phyloP scores from a whole-genome alignment of 441 rosid genomes.

The Gossypium gossypioides region DNA sequence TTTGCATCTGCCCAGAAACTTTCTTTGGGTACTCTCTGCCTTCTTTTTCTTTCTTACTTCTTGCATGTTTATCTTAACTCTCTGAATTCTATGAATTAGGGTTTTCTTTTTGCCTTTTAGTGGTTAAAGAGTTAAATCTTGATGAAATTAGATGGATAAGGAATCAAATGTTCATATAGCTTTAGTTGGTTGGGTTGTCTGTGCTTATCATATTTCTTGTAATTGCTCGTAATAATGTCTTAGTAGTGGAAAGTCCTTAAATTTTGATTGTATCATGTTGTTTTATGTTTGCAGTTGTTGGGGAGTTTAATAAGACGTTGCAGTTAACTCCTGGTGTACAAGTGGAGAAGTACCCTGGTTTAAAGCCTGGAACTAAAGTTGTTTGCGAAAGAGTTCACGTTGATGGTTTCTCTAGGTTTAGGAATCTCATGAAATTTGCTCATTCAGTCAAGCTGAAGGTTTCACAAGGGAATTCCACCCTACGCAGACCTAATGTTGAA shows the following conservation, averaged over 20 bases:
- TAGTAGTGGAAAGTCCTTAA: background rate
- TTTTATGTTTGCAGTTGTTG: slow-evolving; percentile 42
- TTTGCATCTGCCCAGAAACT: slow-evolving; percentile 25
- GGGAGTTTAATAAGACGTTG: slow-evolving; percentile 30
- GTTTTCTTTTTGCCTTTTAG: slow-evolving; percentile 8
- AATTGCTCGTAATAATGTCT: background rate
- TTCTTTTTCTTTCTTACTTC: background rate
- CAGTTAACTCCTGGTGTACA: slow-evolving; percentile 36
- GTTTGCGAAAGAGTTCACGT: slow-evolving; percentile 65
- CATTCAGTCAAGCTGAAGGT: slow-evolving; percentile 57
- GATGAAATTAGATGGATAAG: background rate
- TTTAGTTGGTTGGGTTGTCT: background rate
- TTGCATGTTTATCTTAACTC: background rate
- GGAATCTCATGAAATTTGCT: slow-evolving; percentile 49
- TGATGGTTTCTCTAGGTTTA: slow-evolving; percentile 50
- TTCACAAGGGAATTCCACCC: slow-evolving; percentile 27
- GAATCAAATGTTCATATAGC: background rate
- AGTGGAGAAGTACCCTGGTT: slow-evolving; percentile 61
- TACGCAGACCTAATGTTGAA: slow-evolving; percentile 35
- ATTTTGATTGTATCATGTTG: background rate
- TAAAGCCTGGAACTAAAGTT: slow-evolving; percentile 39
- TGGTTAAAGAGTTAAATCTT: background rate
- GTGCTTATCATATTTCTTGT: background rate
- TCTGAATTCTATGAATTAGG: slow-evolving; percentile 21
- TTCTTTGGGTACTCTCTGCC: slow-evolving; percentile 35